Conservation (phyloP, 805 yeast species). For the Monosporozyma yasuniensis region DNA sequence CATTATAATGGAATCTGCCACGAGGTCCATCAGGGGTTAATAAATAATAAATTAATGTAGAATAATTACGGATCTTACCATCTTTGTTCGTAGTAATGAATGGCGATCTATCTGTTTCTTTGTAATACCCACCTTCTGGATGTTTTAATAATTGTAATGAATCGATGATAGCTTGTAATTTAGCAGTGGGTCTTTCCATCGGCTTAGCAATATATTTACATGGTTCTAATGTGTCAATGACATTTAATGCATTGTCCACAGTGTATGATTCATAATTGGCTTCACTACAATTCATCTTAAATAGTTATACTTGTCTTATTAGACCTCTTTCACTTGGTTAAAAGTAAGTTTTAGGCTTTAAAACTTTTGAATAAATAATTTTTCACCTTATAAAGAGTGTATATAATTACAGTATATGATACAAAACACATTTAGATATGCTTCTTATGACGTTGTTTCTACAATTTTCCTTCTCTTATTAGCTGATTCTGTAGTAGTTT, state of each 20-base stretch:
- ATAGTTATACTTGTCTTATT: too few relatives aligned
- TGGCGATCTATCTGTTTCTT: constrained; percentile 47
- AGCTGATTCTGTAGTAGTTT: neutral
- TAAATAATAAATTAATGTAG: constrained; percentile 46
- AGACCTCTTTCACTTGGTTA: neutral
- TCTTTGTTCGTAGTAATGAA: constrained; percentile 24
- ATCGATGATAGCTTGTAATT: constrained; percentile 29
- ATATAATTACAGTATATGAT: too few relatives aligned
- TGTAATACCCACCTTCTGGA: constrained; percentile 50
- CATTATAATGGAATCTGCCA: constrained; percentile 44
- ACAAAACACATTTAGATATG: neutral
- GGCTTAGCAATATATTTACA: constrained; percentile 10
- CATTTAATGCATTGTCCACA: constrained; percentile 8
- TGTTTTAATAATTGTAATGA: constrained; percentile 35
- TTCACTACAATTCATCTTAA: neutral
- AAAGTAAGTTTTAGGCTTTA: neutral
- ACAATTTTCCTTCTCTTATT: neutral
- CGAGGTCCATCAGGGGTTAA: constrained; percentile 42
- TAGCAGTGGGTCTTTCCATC: constrained; percentile 13
- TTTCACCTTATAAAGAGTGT: neutral
- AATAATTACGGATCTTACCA: constrained; percentile 29
- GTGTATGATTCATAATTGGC: constrained; percentile 1
- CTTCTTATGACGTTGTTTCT: neutral
- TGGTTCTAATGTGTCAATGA: constrained; percentile 8
- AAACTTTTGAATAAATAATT: neutral